Percentiles rank a stretch among this genome's conserved stretches.
Evolutionary conservation across 202 grass and related monocot genomes (phyloP).

Genomic region (Elaeis oleifera): DNA sequence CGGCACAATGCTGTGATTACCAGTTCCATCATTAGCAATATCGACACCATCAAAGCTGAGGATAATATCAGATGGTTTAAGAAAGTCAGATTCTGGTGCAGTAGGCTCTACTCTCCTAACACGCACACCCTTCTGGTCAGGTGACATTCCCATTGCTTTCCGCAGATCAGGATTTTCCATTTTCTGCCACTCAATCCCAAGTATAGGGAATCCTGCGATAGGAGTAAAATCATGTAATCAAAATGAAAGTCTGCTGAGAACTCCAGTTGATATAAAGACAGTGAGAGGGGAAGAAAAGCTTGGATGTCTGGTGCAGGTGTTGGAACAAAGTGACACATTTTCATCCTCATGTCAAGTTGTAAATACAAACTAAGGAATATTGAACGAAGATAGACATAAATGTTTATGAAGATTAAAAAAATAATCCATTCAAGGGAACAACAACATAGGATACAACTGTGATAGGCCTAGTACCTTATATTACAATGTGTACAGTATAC

Average conservation of each 20-base stretch:
- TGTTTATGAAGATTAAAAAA: too few relatives aligned
- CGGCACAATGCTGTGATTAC: constrained; percentile 17
- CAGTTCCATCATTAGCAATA: constrained; percentile 96
- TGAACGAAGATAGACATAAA: too few relatives aligned
- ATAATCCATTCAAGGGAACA: too few relatives aligned
- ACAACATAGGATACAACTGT: too few relatives aligned
- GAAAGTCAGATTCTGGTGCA: constrained; percentile 66
- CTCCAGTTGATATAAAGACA: too few relatives aligned
- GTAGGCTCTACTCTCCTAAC: constrained; percentile 88
- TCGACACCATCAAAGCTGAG: constrained; percentile 86
- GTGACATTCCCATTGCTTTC: constrained; percentile 87
- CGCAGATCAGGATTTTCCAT: constrained; percentile 98
- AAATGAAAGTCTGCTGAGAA: too few relatives aligned
- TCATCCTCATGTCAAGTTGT: too few relatives aligned
- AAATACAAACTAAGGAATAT: too few relatives aligned
- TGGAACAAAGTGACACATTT: too few relatives aligned
- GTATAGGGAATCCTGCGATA: constrained; percentile 77
- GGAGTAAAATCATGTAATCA: not conserved
- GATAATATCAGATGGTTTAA: constrained; percentile 90
- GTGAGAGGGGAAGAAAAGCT: too few relatives aligned
- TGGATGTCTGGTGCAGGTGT: too few relatives aligned
- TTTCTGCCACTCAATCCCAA: constrained; percentile 97
- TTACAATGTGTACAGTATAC: not conserved
- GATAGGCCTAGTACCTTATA: not conserved
- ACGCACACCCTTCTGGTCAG: constrained; percentile 89